Evolutionary conservation across 257 asterid species (phyloP).

Genomic region (Buddleja alternifolia): DNA sequence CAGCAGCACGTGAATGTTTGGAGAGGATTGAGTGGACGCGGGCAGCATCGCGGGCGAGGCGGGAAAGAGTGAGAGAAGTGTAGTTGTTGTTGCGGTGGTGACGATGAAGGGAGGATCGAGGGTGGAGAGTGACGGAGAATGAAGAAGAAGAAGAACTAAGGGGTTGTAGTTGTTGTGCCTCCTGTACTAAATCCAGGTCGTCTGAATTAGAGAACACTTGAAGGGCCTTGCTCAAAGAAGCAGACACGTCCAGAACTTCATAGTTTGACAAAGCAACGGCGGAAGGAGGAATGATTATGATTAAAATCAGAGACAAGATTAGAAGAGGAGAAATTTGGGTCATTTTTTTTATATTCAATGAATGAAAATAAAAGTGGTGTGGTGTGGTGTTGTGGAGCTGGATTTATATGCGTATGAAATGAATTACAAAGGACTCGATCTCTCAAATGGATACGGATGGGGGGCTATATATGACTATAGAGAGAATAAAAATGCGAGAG

Average conservation of each 20-base stretch:
- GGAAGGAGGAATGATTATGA: too few relatives aligned
- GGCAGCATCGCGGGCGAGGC: conserved; percentile 56
- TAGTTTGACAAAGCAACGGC: not conserved
- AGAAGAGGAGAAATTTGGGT: too few relatives aligned
- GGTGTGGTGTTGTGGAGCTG: too few relatives aligned
- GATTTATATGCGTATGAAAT: too few relatives aligned
- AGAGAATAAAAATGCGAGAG: too few relatives aligned
- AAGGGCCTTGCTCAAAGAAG: conserved; percentile 28
- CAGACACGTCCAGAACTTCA: conserved; percentile 28
- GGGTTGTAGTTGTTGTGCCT: not conserved
- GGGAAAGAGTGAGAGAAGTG: conserved; percentile 51
- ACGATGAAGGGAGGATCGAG: conserved; percentile 49
- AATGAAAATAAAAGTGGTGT: too few relatives aligned
- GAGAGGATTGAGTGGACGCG: conserved; percentile 49
- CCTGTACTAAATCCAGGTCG: not conserved
- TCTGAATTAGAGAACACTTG: conserved; percentile 15
- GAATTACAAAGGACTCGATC: too few relatives aligned
- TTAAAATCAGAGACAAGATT: too few relatives aligned
- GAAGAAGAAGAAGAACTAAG: not conserved
- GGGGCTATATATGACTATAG: too few relatives aligned
- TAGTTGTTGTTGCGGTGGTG: conserved; percentile 38
- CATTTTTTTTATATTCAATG: too few relatives aligned
- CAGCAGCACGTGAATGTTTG: conserved; percentile 38
- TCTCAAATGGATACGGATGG: too few relatives aligned
- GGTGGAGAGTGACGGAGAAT: conserved; percentile 50